Evolutionary conservation across 2,329 filamentous ascomycete species (phyloP).

Genomic region (Penicillium sp.): DNA sequence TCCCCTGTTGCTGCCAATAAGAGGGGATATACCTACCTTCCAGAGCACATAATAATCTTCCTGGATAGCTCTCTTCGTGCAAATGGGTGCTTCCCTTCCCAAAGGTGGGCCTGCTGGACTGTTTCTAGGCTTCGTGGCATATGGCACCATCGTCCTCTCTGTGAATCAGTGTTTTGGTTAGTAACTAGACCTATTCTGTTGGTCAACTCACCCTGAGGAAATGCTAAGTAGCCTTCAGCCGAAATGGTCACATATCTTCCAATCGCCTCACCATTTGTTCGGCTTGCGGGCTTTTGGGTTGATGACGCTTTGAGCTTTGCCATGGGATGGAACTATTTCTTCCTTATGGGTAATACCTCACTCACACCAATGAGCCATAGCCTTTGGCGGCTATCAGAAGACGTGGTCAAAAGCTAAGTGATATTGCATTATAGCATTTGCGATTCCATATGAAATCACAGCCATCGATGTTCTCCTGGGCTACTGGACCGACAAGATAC

Average conservation of each 20-base stretch:
- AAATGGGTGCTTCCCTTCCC: conserved; percentile 40
- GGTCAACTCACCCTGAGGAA: too few species aligned
- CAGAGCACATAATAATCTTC: too few species aligned
- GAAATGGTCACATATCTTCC: conserved; percentile 38
- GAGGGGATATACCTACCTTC: too few species aligned
- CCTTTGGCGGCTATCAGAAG: too few species aligned
- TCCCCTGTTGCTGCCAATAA: too few species aligned
- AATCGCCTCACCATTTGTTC: conserved; percentile 33
- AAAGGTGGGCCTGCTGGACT: conserved; percentile 42
- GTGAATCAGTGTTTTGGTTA: conserved; percentile 37
- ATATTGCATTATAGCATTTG: neutral
- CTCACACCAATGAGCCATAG: too few species aligned
- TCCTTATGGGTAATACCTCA: conserved; percentile 1
- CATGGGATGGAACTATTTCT: conserved; percentile 36
- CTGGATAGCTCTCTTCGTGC: conserved; percentile 28
- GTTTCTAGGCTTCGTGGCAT: conserved; percentile 35
- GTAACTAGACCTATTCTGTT: too few species aligned
- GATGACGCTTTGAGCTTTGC: conserved; percentile 35
- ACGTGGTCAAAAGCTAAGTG: too few species aligned
- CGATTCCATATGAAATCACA: conserved; percentile 1
- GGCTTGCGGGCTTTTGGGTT: conserved; percentile 33
- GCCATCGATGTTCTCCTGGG: conserved; percentile 19
- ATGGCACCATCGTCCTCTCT: conserved; percentile 33
- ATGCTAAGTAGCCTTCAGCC: conserved; percentile 10
- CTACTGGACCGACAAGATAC: conserved; percentile 20